Percentiles rank a stretch among this genome's conserved stretches.
phyloP scores from a whole-genome alignment of 441 rosid species.

The Hura crepitans region DNA sequence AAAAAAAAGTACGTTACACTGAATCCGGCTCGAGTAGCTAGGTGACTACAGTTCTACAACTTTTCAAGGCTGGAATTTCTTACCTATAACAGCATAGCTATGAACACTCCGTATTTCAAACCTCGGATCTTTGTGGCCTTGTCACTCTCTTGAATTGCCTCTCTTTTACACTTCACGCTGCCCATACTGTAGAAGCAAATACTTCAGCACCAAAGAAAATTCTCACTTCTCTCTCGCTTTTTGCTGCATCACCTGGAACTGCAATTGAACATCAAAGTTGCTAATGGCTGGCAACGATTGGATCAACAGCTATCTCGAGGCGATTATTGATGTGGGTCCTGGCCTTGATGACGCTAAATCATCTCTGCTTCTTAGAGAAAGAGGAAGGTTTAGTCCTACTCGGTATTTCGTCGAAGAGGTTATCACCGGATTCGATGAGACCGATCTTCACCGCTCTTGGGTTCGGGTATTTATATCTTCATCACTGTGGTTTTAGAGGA shows the following conservation, averaged over 20 bases:
- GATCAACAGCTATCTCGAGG: conserved; percentile 94
- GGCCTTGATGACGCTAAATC: conserved; percentile 75
- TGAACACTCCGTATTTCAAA: not conserved
- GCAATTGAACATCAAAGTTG: not conserved
- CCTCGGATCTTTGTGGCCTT: conserved; percentile 4
- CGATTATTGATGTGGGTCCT: conserved; percentile 93
- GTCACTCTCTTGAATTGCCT: not conserved
- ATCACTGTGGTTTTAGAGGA: not conserved
- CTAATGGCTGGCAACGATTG: conserved; percentile 97
- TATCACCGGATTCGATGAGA: conserved; percentile 94
- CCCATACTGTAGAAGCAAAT: not conserved
- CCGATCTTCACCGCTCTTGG: conserved; percentile 97
- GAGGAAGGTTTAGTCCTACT: conserved; percentile 96
- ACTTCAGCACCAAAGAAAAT: not conserved
- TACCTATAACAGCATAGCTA: not conserved
- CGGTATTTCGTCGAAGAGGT: conserved; percentile 98
- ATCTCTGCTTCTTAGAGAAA: conserved; percentile 78
- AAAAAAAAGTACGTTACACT: no score
- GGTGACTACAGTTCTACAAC: no score
- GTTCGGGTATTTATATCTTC: conserved; percentile 37
- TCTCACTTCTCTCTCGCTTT: not conserved
- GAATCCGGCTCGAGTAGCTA: no score
- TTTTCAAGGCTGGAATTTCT: not conserved
- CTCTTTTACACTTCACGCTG: not conserved
- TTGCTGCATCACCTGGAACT: not conserved